Evolutionary conservation across 805 yeast genomes (phyloP).

Genomic region (Candida incommunis): DNA sequence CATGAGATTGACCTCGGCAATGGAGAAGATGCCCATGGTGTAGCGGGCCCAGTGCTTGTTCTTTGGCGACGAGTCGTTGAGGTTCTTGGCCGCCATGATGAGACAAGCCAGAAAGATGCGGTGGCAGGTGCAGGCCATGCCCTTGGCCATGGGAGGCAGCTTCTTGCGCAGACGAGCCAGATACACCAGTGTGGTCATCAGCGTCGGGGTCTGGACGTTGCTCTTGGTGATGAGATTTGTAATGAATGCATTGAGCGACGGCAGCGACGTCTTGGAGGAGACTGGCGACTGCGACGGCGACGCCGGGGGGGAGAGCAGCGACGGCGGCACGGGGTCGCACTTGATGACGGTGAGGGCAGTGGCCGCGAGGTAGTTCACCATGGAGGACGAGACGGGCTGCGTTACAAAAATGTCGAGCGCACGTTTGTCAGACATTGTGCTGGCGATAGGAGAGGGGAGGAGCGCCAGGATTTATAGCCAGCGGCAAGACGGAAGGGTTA

Average conservation of each 20-base stretch:
- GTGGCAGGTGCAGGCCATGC: slow-evolving; percentile 83
- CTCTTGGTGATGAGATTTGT: slow-evolving; percentile 60
- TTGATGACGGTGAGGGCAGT: slow-evolving; percentile 25
- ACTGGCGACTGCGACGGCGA: slow-evolving; percentile 15
- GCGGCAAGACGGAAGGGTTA: too few relatives aligned
- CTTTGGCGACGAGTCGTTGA: slow-evolving; percentile 88
- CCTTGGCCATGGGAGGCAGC: slow-evolving; percentile 78
- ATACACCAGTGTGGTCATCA: slow-evolving; percentile 85
- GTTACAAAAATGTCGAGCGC: slow-evolving; percentile 28
- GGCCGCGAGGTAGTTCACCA: slow-evolving; percentile 29
- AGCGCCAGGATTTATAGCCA: too few relatives aligned
- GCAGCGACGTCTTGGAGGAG: slow-evolving; percentile 8
- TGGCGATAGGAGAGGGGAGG: slow-evolving; percentile 2
- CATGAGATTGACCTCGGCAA: slow-evolving; percentile 75
- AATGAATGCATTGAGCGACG: slow-evolving; percentile 38
- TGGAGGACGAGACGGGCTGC: slow-evolving; percentile 26
- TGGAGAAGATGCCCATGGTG: slow-evolving; percentile 68
- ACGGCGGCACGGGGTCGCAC: slow-evolving; percentile 16
- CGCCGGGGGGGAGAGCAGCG: slow-evolving; percentile 11
- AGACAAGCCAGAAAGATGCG: slow-evolving; percentile 81
- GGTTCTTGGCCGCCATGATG: slow-evolving; percentile 79
- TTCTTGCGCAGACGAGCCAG: slow-evolving; percentile 60
- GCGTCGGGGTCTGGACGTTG: slow-evolving; percentile 87
- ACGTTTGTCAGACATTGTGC: slow-evolving; percentile 17
- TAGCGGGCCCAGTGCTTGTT: slow-evolving; percentile 94